Conservation (phyloP, 129 eudicot species). For the Helianthus tuberosus region DNA sequence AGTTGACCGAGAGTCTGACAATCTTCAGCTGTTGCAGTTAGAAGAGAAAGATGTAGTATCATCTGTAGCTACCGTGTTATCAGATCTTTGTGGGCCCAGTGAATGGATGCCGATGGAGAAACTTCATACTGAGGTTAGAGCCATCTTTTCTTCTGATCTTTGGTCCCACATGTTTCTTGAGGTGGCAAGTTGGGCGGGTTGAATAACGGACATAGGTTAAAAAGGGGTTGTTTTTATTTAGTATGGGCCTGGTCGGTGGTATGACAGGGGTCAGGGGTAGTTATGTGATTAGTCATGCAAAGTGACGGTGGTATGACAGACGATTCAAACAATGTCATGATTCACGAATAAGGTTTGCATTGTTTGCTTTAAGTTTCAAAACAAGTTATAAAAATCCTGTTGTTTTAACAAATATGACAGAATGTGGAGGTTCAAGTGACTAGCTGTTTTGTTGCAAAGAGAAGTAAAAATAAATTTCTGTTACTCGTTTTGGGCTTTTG, state of each 20-base stretch:
- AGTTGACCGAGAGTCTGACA: conserved; percentile 79
- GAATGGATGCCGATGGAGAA: conserved; percentile 99
- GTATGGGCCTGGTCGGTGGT: background rate
- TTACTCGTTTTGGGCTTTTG: background rate
- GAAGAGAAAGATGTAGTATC: conserved; percentile 95
- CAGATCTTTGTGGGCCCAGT: conserved; percentile 95
- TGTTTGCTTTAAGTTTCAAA: too few species aligned
- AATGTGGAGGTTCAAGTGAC: too few species aligned
- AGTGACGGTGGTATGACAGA: too few species aligned
- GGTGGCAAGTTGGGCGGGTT: background rate
- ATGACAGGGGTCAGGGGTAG: background rate
- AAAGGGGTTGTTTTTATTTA: background rate
- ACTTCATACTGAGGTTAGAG: conserved; percentile 85
- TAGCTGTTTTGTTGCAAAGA: too few species aligned
- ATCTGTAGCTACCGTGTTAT: conserved; percentile 91
- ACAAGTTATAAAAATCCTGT: too few species aligned
- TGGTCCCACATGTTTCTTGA: background rate
- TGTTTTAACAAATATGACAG: too few species aligned
- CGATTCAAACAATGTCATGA: too few species aligned
- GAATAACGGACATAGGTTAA: background rate
- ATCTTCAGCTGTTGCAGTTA: conserved; percentile 81
- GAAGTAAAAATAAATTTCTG: too few species aligned
- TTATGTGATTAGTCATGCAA: too few species aligned
- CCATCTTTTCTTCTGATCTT: conserved; percentile 1
- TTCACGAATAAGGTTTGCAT: too few species aligned